Evolutionary conservation across 73 alveolate genomes (phyloP).

Genomic region (Strombidium stylifer): DNA sequence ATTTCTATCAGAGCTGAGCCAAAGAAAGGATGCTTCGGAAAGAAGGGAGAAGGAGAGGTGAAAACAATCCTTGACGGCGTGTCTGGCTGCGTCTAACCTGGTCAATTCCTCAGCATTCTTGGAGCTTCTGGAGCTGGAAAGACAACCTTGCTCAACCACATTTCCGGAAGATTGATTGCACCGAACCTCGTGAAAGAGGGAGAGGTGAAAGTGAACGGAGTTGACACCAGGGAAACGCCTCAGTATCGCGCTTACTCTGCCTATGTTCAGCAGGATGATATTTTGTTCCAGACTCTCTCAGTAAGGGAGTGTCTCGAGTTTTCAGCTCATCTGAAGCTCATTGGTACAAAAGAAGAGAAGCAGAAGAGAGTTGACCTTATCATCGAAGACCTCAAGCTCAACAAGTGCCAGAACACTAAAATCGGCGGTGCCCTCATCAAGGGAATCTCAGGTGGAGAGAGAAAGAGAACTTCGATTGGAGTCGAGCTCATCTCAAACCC

Average conservation of each 20-base stretch:
- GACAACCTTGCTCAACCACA: constrained; percentile 85
- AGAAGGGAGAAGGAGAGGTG: not conserved
- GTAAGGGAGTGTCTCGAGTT: constrained; percentile 83
- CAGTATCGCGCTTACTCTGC: constrained; percentile 73
- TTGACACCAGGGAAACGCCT: constrained; percentile 49
- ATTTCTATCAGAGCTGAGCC: constrained; percentile 22
- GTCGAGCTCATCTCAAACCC: constrained; percentile 96
- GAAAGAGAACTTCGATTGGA: constrained; percentile 94
- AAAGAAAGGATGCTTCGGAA: constrained; percentile 7
- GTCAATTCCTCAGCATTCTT: constrained; percentile 83
- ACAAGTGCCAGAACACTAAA: constrained; percentile 74
- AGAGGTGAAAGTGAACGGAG: constrained; percentile 74
- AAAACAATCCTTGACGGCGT: constrained; percentile 62
- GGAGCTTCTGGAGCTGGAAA: constrained; percentile 98
- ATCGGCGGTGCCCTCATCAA: constrained; percentile 86
- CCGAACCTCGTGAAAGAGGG: constrained; percentile 70
- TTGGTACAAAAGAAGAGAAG: constrained; percentile 63
- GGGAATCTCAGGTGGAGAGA: constrained; percentile 97
- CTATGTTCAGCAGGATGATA: constrained; percentile 90
- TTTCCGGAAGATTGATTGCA: constrained; percentile 75
- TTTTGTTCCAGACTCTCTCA: constrained; percentile 80
- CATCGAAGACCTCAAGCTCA: constrained; percentile 68
- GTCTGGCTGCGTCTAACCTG: constrained; percentile 81
- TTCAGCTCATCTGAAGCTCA: constrained; percentile 81
- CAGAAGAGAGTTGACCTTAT: constrained; percentile 68